Conservation (phyloP, 2,329 filamentous ascomycete genomes). For the Cytospora piceicola region DNA sequence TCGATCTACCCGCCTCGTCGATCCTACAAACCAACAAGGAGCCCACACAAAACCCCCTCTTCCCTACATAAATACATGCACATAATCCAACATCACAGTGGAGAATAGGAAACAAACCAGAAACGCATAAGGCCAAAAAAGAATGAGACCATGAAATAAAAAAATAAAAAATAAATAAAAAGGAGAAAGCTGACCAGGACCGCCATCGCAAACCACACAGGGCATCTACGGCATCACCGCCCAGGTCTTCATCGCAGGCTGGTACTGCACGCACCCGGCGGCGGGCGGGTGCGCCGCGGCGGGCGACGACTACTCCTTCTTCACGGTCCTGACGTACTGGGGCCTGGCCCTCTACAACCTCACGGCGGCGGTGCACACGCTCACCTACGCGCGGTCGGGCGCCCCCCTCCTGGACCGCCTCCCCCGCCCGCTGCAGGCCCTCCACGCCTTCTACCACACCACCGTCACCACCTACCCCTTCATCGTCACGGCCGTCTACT, state of each 20-base stretch:
- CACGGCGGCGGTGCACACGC: constrained; percentile 69
- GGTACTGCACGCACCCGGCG: constrained; percentile 57
- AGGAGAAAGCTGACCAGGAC: constrained; percentile 6
- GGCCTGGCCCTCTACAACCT: constrained; percentile 80
- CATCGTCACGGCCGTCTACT: constrained; percentile 73
- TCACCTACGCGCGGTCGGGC: constrained; percentile 63
- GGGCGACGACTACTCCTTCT: constrained; percentile 72
- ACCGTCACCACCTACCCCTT: constrained; percentile 67
- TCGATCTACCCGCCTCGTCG: neutral
- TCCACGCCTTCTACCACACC: constrained; percentile 68
- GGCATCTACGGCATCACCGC: constrained; percentile 71
- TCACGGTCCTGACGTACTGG: constrained; percentile 83
- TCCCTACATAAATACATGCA: neutral
- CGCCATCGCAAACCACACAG: constrained; percentile 37
- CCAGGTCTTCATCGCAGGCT: constrained; percentile 71
- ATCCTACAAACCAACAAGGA: neutral
- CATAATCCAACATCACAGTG: neutral
- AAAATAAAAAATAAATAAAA: neutral
- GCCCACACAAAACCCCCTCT: neutral
- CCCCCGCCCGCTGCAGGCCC: constrained; percentile 64
- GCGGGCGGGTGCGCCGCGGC: constrained; percentile 50
- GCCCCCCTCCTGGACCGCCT: constrained; percentile 60
- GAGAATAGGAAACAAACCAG: too few relatives aligned
- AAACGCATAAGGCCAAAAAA: too few relatives aligned
- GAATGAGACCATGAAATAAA: too few relatives aligned